A percentile compares a stretch with the other conserved stretches of the same genome.
Conservation (phyloP, 2,329 filamentous ascomycete species). For the Penicillium sp. region DNA sequence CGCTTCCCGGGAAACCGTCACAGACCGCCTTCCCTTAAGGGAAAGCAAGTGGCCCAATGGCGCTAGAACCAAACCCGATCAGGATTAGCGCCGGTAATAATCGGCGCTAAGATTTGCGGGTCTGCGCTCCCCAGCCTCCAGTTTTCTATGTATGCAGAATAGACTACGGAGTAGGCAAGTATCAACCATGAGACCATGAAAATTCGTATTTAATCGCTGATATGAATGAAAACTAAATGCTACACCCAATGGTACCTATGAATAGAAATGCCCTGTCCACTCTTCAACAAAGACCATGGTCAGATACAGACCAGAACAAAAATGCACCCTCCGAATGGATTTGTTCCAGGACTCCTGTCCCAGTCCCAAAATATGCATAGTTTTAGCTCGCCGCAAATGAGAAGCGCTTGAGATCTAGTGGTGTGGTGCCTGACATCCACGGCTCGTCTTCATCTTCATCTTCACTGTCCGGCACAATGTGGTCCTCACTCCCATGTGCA, state of each 20-base stretch:
- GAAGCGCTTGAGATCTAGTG: slow-evolving; percentile 37
- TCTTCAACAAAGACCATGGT: background rate
- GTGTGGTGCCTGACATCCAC: slow-evolving; percentile 14
- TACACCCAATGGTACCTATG: background rate
- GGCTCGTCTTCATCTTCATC: slow-evolving; percentile 31
- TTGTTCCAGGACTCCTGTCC: slow-evolving; percentile 12
- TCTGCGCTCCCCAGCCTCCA: slow-evolving; percentile 21
- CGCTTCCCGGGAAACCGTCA: slow-evolving; percentile 35
- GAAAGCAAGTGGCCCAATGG: background rate
- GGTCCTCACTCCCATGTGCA: slow-evolving; percentile 49
- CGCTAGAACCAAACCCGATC: slow-evolving; percentile 9
- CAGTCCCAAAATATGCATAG: slow-evolving; percentile 14
- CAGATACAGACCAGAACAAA: background rate
- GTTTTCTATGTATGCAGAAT: background rate
- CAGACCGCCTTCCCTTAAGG: slow-evolving; percentile 31
- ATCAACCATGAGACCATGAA: background rate
- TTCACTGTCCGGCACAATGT: slow-evolving; percentile 50
- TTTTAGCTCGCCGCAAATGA: slow-evolving; percentile 30
- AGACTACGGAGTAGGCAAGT: background rate
- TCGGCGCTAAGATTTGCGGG: slow-evolving; percentile 1
- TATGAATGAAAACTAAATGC: background rate
- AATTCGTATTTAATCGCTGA: background rate
- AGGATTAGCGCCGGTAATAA: slow-evolving; percentile 8
- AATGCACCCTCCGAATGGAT: slow-evolving; percentile 10
- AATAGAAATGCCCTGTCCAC: slow-evolving; percentile 1